Evolutionary conservation across 164 flowering plant genomes (phyloP), one percentile per base, ranked within the genome.

Genomic region (Vitis cinerea): DNA sequence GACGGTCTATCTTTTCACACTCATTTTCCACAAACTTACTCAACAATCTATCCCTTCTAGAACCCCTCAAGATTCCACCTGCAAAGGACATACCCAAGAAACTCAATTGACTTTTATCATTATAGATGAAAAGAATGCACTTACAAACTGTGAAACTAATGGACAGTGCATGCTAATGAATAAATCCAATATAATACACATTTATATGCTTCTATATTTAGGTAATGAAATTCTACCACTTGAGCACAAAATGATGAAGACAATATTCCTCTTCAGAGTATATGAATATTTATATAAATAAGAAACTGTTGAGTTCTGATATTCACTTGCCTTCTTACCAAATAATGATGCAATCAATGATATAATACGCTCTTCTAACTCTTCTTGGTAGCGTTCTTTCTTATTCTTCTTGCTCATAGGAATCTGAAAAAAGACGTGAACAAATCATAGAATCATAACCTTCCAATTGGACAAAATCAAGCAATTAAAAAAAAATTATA

Each of bases 11-110:
- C 86, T 96, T 96, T 82, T 96, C 99, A 72, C 82, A 91, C 72
- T 96, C 99, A 77, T 82, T 91, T 71, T 93, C 99, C 64, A 91
- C 89, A 77, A 96, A 96, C 81, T 96, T 96, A 74, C 95, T 88
- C 51, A 96, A 75, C 82, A 96, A 74, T 71, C 99, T 85, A 31
- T 96, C 99, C 81, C 94, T 87, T 83, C 98, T 90, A 64, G 97
- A 86, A 65, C 98, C 98, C 73, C 97, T 87, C 65, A 83, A 74
- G 65, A 93, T 86, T 71, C 97, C 98, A 83, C 86, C 99, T 95
- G 85, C 31, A 71, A 74, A 71, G 57, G 54, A 31, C 59, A 59
- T 16, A 59, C 4, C 19, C 55, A 3, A 15, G 14, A 50, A 48
- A n/a, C 51, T 64, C 54, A 54, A 23, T 37, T 17, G 23, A 56